These are phyloP conservation scores for Heliophila coronopifolia DNA, from an alignment of 441 rosid genomes.

Conservation along the genomic window DNA sequence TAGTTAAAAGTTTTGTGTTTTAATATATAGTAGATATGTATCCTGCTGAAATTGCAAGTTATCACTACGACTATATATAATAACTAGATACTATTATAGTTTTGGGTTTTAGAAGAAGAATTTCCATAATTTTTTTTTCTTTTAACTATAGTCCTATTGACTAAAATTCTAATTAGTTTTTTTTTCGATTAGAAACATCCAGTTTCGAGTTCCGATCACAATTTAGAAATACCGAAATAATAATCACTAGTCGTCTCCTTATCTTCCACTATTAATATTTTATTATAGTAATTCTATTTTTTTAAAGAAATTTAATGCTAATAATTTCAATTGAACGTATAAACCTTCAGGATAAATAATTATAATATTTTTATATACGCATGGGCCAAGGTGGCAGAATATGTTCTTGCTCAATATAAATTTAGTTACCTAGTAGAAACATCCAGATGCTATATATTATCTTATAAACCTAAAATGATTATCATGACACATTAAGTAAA, in stretches of 20 bases:
- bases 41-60: conserved; percentile 32
- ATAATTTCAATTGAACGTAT: conserved; percentile 1
- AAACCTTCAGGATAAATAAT: conserved; percentile 26
- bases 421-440: background rate
- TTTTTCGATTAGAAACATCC: too few species aligned
- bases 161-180: too few species aligned
- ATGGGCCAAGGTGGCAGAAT: conserved; percentile 25
- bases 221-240: too few species aligned
- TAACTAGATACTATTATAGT: background rate
- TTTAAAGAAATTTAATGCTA: background rate
- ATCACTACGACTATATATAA: conserved; percentile 13
- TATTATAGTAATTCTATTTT: background rate
- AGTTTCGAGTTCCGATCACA: too few species aligned
- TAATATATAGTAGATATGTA: too few species aligned
- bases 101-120: conserved; percentile 21
- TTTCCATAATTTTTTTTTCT: too few species aligned
- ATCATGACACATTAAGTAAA: conserved; percentile 19
- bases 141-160: too few species aligned
- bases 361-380: conserved; percentile 28
- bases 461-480: conserved; percentile 19
- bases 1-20: too few species aligned
- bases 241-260: too few species aligned
- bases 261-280: too few species aligned
- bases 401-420: background rate
- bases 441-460: conserved; percentile 6